Conservation (phyloP, 345 rosid genomes). For the Cochlearia excelsa region DNA sequence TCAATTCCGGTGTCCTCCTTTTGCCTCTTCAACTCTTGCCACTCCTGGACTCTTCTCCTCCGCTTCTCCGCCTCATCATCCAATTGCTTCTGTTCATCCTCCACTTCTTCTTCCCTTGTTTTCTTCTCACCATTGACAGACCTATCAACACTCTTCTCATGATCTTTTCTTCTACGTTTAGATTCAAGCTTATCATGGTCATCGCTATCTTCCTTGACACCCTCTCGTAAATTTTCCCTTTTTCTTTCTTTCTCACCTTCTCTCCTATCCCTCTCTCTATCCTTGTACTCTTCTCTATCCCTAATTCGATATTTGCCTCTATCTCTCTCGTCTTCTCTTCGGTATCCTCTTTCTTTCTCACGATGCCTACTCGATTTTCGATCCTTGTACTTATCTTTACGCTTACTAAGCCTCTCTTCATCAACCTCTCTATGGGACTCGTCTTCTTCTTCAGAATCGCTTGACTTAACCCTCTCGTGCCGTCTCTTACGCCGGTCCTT, state of each 20-base stretch:
- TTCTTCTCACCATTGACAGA: too few species aligned
- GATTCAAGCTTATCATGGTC: conserved; percentile 39
- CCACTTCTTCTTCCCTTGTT: conserved; percentile 62
- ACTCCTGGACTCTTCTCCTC: conserved; percentile 81
- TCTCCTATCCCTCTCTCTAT: conserved; percentile 27
- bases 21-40: conserved; percentile 75
- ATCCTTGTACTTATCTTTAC: too few species aligned
- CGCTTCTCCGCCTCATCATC: conserved; percentile 75
- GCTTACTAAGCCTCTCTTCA: too few species aligned
- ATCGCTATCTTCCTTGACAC: conserved; percentile 13
- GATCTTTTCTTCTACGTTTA: conserved; percentile 52
- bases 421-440: too few species aligned
- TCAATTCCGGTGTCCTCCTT: conserved; percentile 59
- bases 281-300: conserved; percentile 19
- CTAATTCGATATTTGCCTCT: neutral
- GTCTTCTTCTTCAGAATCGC: too few species aligned
- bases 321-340: conserved; percentile 26
- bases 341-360: conserved; percentile 5
- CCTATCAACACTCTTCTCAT: conserved; percentile 40
- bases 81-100: conserved; percentile 60
- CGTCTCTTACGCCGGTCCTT: conserved; percentile 35
- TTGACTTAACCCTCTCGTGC: too few species aligned
- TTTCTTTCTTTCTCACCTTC: conserved; percentile 43
- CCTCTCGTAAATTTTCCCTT: conserved; percentile 50
- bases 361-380: too few species aligned